These are phyloP conservation scores for Aristolochia fimbriata DNA, from an alignment of 164 flowering plant species.

Conservation along the genomic window DNA sequence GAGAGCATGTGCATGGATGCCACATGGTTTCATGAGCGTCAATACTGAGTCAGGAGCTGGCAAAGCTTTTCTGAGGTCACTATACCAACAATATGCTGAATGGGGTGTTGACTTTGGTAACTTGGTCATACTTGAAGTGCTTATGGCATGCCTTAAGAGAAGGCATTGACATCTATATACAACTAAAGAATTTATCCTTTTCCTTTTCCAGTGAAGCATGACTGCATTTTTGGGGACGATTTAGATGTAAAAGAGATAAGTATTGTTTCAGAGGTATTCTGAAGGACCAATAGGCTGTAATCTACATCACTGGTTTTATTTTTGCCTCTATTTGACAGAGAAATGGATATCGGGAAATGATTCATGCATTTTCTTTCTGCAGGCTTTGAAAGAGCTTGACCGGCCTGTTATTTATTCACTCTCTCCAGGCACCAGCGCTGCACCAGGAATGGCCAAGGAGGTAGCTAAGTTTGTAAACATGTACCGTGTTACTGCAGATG, in stretches of 20 bases:
- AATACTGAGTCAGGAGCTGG: conserved; percentile 66
- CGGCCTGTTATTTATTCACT: conserved; percentile 70
- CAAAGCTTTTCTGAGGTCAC: conserved; percentile 76
- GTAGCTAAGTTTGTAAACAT: conserved; percentile 57
- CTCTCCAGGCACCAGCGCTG: conserved; percentile 82
- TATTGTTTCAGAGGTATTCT: conserved; percentile 60
- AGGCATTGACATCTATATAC: not conserved
- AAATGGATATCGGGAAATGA: conserved; percentile 1
- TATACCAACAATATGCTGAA: conserved; percentile 76
- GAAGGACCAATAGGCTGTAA: not conserved
- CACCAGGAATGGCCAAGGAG: conserved; percentile 68
- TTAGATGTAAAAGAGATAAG: conserved; percentile 61
- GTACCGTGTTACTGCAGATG: conserved; percentile 91
- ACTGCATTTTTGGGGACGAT: conserved; percentile 90
- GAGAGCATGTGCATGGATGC: conserved; percentile 82
- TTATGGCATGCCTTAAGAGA: not conserved
- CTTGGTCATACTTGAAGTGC: not conserved
- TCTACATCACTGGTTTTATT: too few relatives aligned
- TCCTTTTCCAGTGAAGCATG: conserved; percentile 64
- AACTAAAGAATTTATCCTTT: not conserved
- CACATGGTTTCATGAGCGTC: conserved; percentile 86
- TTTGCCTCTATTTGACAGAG: not conserved
- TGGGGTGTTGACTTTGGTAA: conserved; percentile 98
- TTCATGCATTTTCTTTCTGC: conserved; percentile 8
- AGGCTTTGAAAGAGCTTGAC: conserved; percentile 53